Evolutionary conservation across 805 yeast species (phyloP).

Genomic region (Jamesozyma lodderae): DNA sequence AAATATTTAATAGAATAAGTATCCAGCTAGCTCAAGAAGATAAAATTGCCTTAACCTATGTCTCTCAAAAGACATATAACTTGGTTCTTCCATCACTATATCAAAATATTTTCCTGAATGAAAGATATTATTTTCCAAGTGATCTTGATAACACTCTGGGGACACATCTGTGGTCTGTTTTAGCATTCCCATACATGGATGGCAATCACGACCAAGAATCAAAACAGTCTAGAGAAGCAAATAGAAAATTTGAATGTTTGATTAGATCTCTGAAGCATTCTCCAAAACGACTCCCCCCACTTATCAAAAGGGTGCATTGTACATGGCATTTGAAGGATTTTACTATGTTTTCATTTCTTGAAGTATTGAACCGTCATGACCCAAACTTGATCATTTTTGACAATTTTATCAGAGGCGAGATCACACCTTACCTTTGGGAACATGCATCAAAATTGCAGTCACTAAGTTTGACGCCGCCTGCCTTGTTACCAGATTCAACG

Average conservation of each 20-base stretch:
- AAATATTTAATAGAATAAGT: conserved; percentile 14
- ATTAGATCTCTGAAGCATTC: conserved; percentile 15
- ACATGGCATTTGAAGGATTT: conserved; percentile 25
- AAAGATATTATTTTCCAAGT: conserved; percentile 17
- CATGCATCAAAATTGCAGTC: conserved; percentile 13
- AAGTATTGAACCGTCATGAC: conserved; percentile 11
- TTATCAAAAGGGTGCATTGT: conserved; percentile 20
- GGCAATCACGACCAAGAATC: conserved; percentile 4
- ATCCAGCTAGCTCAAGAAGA: conserved; percentile 20
- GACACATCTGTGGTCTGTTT: conserved; percentile 22
- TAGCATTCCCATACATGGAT: conserved; percentile 9
- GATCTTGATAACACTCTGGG: conserved; percentile 21
- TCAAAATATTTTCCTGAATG: conserved; percentile 21
- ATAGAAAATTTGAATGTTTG: conserved; percentile 14
- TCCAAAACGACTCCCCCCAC: conserved; percentile 14
- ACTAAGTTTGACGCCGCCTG: conserved; percentile 22
- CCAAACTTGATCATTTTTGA: conserved; percentile 18
- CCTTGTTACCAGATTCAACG: conserved; percentile 13
- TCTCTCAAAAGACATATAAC: conserved; percentile 11
- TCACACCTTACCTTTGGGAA: conserved; percentile 9
- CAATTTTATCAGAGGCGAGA: conserved; percentile 16
- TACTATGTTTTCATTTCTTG: conserved; percentile 12
- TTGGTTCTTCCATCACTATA: conserved; percentile 17
- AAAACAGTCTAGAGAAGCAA: conserved; percentile 4
- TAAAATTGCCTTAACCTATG: conserved; percentile 20